A percentile compares a stretch with the other conserved stretches of the same genome.
phyloP scores from a whole-genome alignment of 2,329 filamentous ascomycete species.

The Diaporthe australafricana region DNA sequence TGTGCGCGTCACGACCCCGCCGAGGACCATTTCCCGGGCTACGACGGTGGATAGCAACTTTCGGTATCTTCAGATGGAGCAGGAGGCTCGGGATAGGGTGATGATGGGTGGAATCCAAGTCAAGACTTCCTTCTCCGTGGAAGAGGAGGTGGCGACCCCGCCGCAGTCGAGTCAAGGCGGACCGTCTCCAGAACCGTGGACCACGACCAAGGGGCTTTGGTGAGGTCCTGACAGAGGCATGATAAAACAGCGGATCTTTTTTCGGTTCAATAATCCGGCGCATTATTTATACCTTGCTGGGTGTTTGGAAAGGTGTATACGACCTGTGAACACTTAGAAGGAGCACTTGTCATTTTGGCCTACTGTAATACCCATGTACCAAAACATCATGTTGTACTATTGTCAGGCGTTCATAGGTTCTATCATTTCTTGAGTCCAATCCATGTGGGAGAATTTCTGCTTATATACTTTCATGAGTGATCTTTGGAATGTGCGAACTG shows the following conservation, averaged over 20 bases:
- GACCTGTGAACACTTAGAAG: neutral
- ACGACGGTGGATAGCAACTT: constrained; percentile 3
- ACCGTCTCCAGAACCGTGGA: neutral
- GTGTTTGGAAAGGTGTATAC: neutral
- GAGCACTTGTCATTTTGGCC: neutral
- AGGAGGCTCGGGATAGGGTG: neutral
- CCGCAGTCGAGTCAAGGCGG: constrained; percentile 7
- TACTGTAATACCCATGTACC: neutral
- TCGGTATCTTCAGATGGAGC: neutral
- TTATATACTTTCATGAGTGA: too few species aligned
- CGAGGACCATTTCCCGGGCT: neutral
- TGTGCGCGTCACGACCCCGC: constrained; percentile 7
- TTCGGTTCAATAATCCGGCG: neutral
- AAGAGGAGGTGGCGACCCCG: constrained; percentile 1
- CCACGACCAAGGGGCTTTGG: neutral
- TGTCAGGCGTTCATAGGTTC: too few species aligned
- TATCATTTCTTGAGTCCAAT: too few species aligned
- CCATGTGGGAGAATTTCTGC: too few species aligned
- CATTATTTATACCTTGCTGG: neutral
- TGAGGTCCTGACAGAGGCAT: neutral
- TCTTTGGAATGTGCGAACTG: too few species aligned
- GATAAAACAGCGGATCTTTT: neutral
- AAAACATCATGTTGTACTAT: neutral
- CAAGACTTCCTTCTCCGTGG: constrained; percentile 1
- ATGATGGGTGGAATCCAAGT: neutral